Conservation (phyloP, 2,329 filamentous ascomycete genomes). For the Zasmidium cellare region DNA sequence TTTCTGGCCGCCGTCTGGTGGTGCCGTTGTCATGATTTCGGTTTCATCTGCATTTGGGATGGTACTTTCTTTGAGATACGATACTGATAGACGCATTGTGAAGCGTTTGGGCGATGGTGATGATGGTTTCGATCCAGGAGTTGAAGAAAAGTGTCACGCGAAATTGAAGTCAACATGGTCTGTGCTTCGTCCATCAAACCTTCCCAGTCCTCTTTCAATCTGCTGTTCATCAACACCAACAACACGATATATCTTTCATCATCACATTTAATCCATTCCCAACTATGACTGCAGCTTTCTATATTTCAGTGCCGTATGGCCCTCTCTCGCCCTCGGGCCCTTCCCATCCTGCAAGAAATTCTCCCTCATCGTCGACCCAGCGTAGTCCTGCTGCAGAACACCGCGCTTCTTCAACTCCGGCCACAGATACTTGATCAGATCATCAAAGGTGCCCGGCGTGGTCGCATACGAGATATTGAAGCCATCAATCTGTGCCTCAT, state of each 20-base stretch:
- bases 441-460: conserved; percentile 43
- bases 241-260: background rate
- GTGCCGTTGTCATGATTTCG: conserved; percentile 12
- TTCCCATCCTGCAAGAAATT: conserved; percentile 30
- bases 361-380: conserved; percentile 29
- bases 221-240: background rate
- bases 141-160: background rate
- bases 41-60: background rate
- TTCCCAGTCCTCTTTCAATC: background rate
- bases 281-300: conserved; percentile 3
- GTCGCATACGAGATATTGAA: conserved; percentile 48
- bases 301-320: conserved; percentile 27
- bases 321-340: conserved; percentile 26
- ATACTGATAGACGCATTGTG: too few relatives aligned
- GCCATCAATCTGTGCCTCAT: conserved; percentile 45
- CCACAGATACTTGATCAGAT: conserved; percentile 38
- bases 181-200: background rate
- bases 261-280: background rate
- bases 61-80: too few relatives aligned
- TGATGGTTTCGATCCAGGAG: background rate
- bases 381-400: conserved; percentile 33
- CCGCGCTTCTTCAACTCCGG: conserved; percentile 39
- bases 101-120: background rate
- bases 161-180: background rate
- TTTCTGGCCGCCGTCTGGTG: conserved; percentile 21